These are phyloP conservation scores for Fusarium siculi DNA, from an alignment of 2,329 filamentous ascomycete species.

Conservation along the genomic window DNA sequence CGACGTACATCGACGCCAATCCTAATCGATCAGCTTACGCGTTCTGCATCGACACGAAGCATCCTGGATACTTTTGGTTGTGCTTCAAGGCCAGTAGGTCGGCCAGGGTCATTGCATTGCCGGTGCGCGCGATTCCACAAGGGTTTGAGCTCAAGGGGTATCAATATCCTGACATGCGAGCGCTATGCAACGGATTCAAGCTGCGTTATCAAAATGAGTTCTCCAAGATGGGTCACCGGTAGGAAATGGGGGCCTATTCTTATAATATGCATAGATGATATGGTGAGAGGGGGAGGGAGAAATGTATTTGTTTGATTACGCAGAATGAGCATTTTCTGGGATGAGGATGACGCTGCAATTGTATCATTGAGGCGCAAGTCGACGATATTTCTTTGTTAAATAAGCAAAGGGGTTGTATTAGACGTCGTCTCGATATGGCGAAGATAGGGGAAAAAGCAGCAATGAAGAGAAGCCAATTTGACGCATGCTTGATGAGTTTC, in stretches of 20 bases:
- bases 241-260: conserved; percentile 8
- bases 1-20: conserved; percentile 95
- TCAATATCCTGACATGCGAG: conserved; percentile 93
- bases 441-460: conserved; percentile 1
- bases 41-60: conserved; percentile 93
- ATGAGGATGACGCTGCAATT: conserved; percentile 20
- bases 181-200: conserved; percentile 98
- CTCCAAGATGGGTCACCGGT: conserved; percentile 65
- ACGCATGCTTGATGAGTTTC: conserved; percentile 14
- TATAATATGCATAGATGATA: not conserved
- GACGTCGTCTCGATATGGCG: conserved; percentile 6
- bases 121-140: conserved; percentile 90
- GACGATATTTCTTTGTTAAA: conserved; percentile 23
- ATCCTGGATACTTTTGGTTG: conserved; percentile 93
- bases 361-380: conserved; percentile 32
- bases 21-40: conserved; percentile 92
- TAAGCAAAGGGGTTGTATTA: conserved; percentile 9
- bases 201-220: conserved; percentile 75
- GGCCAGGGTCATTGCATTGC: conserved; percentile 80
- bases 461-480: conserved; percentile 33
- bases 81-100: conserved; percentile 92
- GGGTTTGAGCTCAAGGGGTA: conserved; percentile 91
- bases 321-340: conserved; percentile 15
- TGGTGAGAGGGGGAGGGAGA: not conserved
- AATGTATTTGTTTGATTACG: conserved; percentile 24